These are phyloP conservation scores for Tricholoma sp. DNA, from an alignment of 768 basidiomycete genomes.

Conservation along the genomic window DNA sequence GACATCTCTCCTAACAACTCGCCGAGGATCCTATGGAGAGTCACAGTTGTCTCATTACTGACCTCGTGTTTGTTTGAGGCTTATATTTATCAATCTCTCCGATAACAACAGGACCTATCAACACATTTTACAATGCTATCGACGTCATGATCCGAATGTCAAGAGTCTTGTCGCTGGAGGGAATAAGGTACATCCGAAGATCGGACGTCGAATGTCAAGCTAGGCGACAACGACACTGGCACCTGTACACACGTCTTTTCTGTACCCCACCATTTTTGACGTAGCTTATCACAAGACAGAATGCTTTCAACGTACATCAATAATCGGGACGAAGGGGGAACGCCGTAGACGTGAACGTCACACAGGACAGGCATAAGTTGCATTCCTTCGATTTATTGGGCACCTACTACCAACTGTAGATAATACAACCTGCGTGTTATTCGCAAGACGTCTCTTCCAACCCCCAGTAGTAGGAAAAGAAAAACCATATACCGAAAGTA, in stretches of 20 bases:
- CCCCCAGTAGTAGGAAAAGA: not conserved
- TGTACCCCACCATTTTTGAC: not conserved
- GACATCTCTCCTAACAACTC: too few species aligned
- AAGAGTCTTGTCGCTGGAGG: not conserved
- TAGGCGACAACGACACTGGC: too few species aligned
- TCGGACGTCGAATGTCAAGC: not conserved
- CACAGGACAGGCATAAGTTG: not conserved
- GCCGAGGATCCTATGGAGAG: too few species aligned
- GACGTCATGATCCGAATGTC: not conserved
- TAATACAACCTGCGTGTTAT: not conserved
- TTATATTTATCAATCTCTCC: too few species aligned
- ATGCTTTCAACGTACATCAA: not conserved
- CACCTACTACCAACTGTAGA: not conserved
- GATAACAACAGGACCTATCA: too few species aligned
- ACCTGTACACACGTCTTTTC: not conserved
- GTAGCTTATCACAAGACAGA: not conserved
- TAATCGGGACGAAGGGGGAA: too few species aligned
- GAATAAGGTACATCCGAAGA: not conserved
- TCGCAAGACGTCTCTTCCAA: not conserved
- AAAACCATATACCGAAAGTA: not conserved
- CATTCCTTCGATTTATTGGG: constrained; percentile 1
- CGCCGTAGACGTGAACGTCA: too few species aligned
- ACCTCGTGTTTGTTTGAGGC: too few species aligned
- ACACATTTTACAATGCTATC: too few species aligned
- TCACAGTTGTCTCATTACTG: too few species aligned